Percentiles rank a stretch among this genome's conserved stretches.
These are phyloP conservation scores for Capsicum rhomboideum DNA, from an alignment of 257 asterid species.

Conservation along the genomic window DNA sequence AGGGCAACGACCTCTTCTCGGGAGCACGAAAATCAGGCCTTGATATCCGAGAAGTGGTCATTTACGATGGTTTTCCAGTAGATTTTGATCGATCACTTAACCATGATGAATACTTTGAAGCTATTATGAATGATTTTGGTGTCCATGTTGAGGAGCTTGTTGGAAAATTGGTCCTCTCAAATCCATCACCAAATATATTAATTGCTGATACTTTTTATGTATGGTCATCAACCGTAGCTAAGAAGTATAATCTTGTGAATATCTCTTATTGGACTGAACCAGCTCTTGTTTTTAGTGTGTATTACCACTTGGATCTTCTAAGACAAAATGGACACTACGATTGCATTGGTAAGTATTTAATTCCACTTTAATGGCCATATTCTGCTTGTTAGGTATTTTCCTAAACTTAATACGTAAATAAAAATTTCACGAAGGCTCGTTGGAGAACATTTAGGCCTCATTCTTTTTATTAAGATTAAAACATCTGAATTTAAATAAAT, in stretches of 20 bases:
- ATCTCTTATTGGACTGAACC: constrained; percentile 74
- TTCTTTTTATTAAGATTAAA: no score
- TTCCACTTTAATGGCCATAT: background rate
- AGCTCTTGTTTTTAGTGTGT: constrained; percentile 46
- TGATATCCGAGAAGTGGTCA: constrained; percentile 49
- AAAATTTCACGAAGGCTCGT: no score
- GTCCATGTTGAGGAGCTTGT: constrained; percentile 50
- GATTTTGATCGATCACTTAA: constrained; percentile 46
- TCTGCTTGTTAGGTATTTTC: no score
- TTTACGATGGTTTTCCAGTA: constrained; percentile 53
- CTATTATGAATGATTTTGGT: constrained; percentile 39
- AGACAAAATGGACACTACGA: constrained; percentile 51
- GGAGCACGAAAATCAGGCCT: constrained; percentile 46
- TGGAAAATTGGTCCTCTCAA: constrained; percentile 23
- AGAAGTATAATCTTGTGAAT: constrained; percentile 38
- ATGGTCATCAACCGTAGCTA: constrained; percentile 49
- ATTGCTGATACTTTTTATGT: constrained; percentile 57
- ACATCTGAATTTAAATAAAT: no score
- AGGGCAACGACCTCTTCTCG: constrained; percentile 32
- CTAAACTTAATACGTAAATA: no score
- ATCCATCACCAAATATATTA: constrained; percentile 42
- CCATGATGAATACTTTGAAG: constrained; percentile 49
- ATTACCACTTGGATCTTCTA: constrained; percentile 66
- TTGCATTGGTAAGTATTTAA: constrained; percentile 22
- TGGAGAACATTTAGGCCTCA: no score